Percentiles rank a stretch among this genome's conserved stretches.
These are phyloP conservation scores for Cladosporium oxysporum DNA, from an alignment of 2,329 filamentous ascomycete genomes.

Conservation along the genomic window DNA sequence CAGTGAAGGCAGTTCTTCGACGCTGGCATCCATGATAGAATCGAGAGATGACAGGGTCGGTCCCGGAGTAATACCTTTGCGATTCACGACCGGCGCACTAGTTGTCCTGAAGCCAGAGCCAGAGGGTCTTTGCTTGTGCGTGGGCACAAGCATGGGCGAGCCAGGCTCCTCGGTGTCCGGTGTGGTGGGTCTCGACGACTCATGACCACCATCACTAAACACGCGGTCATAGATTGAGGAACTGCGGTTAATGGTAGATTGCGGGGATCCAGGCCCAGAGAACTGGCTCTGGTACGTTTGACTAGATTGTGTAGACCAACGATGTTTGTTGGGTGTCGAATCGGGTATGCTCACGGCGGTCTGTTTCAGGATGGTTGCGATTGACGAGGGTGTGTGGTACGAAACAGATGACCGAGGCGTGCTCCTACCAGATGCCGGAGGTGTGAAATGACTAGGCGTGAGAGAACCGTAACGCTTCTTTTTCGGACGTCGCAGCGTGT, in stretches of 20 bases:
- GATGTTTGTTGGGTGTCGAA: slow-evolving; percentile 47
- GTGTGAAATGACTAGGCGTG: slow-evolving; percentile 53
- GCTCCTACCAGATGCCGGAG: slow-evolving; percentile 40
- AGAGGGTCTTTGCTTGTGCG: slow-evolving; percentile 60
- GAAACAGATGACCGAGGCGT: slow-evolving; percentile 43
- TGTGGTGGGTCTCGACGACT: slow-evolving; percentile 75
- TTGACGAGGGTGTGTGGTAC: slow-evolving; percentile 47
- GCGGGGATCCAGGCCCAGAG: slow-evolving; percentile 79
- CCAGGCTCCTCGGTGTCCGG: slow-evolving; percentile 67
- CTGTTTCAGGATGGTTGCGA: slow-evolving; percentile 64
- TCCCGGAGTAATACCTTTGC: slow-evolving; percentile 20
- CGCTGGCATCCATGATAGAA: slow-evolving; percentile 35
- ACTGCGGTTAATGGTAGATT: slow-evolving; percentile 66
- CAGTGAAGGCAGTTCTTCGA: slow-evolving; percentile 31
- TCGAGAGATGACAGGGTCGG: slow-evolving; percentile 28
- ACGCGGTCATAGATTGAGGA: slow-evolving; percentile 77
- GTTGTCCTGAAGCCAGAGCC: slow-evolving; percentile 40
- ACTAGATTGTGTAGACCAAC: slow-evolving; percentile 66
- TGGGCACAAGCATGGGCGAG: slow-evolving; percentile 64
- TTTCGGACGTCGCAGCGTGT: slow-evolving; percentile 54
- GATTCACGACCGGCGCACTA: slow-evolving; percentile 25
- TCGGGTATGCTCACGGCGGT: slow-evolving; percentile 60
- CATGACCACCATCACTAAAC: slow-evolving; percentile 58
- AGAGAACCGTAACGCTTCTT: slow-evolving; percentile 69
- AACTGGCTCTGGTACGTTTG: slow-evolving; percentile 60